A percentile compares a stretch with the other conserved stretches of the same genome.
Evolutionary conservation across 2,329 filamentous ascomycete species (phyloP).

Genomic region (Trichophyton schoenleinii): DNA sequence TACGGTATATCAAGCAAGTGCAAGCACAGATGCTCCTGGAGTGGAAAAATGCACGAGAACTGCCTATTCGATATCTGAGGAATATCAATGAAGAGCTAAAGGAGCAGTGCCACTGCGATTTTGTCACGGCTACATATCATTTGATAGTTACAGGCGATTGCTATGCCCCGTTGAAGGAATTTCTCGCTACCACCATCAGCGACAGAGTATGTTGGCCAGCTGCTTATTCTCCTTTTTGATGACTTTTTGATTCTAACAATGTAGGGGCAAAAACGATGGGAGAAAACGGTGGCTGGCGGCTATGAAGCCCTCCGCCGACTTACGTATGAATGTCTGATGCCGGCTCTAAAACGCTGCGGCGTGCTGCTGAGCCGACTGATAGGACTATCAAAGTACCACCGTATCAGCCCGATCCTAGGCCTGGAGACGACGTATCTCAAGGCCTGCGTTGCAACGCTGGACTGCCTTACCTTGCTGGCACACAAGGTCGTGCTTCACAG

Average conservation of each 20-base stretch:
- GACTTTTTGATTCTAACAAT: background rate
- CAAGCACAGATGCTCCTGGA: constrained; percentile 67
- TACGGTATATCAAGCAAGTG: constrained; percentile 73
- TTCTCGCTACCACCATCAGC: constrained; percentile 71
- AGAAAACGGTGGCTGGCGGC: constrained; percentile 67
- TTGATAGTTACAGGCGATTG: constrained; percentile 74
- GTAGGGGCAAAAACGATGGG: constrained; percentile 87
- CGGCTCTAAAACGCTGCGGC: constrained; percentile 69
- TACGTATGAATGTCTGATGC: constrained; percentile 76
- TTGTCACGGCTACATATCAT: constrained; percentile 70
- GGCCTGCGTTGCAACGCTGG: constrained; percentile 52
- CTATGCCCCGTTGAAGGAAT: constrained; percentile 63
- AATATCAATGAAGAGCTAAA: constrained; percentile 65
- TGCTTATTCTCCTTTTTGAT: background rate
- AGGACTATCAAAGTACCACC: constrained; percentile 71
- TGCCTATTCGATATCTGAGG: constrained; percentile 64
- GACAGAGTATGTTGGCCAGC: constrained; percentile 50
- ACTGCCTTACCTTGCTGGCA: constrained; percentile 61
- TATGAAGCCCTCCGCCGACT: constrained; percentile 66
- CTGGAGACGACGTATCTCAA: constrained; percentile 52
- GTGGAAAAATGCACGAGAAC: constrained; percentile 68
- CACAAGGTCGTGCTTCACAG: constrained; percentile 60
- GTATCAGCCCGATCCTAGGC: constrained; percentile 52
- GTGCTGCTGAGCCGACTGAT: constrained; percentile 72
- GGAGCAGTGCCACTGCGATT: constrained; percentile 49